Percentiles rank a stretch among this genome's conserved stretches.
Evolutionary conservation across 2,329 filamentous ascomycete genomes (phyloP).

Genomic region (Piedraia hortae): DNA sequence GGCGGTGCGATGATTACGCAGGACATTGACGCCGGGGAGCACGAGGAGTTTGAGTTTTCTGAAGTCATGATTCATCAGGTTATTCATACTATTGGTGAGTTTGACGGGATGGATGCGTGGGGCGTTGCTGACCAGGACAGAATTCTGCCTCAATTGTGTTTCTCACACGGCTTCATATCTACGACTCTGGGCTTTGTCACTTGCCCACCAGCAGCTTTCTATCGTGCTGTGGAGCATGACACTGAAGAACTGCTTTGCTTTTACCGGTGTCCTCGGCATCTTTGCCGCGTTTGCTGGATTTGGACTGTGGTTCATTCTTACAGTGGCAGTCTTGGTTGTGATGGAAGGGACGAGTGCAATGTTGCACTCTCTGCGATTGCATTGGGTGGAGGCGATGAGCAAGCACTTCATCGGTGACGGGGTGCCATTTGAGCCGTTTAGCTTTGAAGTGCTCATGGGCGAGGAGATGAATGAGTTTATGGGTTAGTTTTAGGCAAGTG

Average conservation of each 20-base stretch:
- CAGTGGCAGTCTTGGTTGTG: constrained; percentile 53
- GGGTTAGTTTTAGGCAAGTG: too few relatives aligned
- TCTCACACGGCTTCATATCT: constrained; percentile 97
- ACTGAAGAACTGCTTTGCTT: constrained; percentile 44
- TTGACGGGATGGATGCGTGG: not conserved
- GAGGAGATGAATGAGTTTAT: constrained; percentile 30
- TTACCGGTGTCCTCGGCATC: constrained; percentile 33
- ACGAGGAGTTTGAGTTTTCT: constrained; percentile 91
- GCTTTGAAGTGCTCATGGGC: constrained; percentile 58
- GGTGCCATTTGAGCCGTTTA: constrained; percentile 59
- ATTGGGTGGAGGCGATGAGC: constrained; percentile 95
- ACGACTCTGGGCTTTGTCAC: constrained; percentile 87
- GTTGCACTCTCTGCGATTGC: constrained; percentile 71
- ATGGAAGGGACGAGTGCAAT: constrained; percentile 95
- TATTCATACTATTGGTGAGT: constrained; percentile 87
- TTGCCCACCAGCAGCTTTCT: constrained; percentile 92
- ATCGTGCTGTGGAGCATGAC: constrained; percentile 96
- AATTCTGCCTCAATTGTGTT: constrained; percentile 97
- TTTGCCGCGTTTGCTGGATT: constrained; percentile 63
- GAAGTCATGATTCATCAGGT: constrained; percentile 98
- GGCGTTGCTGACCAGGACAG: constrained; percentile 16
- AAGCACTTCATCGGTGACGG: constrained; percentile 89
- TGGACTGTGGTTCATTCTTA: constrained; percentile 71
- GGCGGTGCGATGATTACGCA: constrained; percentile 72
- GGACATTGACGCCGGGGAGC: constrained; percentile 37